Conservation (phyloP, 202 grass and related monocot genomes). For the Eragrostis tef region DNA sequence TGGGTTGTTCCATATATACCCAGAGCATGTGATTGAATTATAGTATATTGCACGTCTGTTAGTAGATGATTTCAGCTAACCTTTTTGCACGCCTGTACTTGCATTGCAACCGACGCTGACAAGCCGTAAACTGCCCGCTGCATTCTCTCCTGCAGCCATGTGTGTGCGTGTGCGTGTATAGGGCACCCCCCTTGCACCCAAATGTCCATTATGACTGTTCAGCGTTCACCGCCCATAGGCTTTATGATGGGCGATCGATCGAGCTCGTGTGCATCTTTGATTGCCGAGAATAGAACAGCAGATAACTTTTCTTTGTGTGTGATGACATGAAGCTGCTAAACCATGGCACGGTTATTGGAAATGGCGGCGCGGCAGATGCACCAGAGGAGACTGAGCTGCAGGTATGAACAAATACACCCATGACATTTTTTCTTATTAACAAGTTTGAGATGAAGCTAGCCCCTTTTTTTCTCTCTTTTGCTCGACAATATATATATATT, state of each 20-base stretch:
- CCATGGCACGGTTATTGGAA: not conserved
- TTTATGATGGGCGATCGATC: not conserved
- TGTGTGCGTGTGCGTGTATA: too few species aligned
- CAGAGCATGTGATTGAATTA: constrained; percentile 37
- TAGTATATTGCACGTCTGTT: constrained; percentile 8
- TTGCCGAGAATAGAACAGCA: not conserved
- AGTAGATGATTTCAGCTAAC: constrained; percentile 11
- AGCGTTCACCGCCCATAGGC: too few species aligned
- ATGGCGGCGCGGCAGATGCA: not conserved
- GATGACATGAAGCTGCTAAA: constrained; percentile 22
- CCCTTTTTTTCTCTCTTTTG: too few species aligned
- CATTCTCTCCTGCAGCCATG: not conserved
- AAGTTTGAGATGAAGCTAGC: too few species aligned
- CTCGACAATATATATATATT: too few species aligned
- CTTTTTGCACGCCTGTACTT: constrained; percentile 51
- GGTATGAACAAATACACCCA: too few species aligned
- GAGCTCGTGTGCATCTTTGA: not conserved
- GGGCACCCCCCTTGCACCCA: not conserved
- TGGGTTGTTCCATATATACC: not conserved
- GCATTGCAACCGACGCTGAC: constrained; percentile 10
- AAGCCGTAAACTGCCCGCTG: not conserved
- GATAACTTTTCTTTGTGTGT: not conserved
- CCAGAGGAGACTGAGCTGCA: not conserved
- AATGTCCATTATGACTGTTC: not conserved
- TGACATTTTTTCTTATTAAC: too few species aligned